Base-by-base conservation (phyloP, 2,329 filamentous ascomycete genomes). In the Aspergillus phoenicis region DNA sequence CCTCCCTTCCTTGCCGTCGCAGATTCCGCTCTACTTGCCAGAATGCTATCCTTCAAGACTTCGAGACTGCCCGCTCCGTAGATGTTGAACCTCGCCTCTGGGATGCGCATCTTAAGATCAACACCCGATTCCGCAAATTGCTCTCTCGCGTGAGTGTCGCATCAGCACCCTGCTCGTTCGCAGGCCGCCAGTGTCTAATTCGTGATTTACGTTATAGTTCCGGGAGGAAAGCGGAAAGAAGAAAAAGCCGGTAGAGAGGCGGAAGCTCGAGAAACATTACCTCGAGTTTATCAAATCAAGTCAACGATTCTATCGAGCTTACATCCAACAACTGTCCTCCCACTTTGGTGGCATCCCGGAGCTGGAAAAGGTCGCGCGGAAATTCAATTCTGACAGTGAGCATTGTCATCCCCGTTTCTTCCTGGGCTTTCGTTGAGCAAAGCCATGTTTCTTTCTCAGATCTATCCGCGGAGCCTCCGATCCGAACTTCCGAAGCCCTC, bases 291-390 rank as follows among this genome's bases (percentile, higher is more conserved):
- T 98, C 68, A 96, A 94, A 77, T 89, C 89, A 51, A 90, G 92
- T 66, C 91, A 95, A 76, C 87, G 87, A 70, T 97, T 96, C 76
- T 98, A 98, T 81, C 87, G 90, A 70, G 88, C 87, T 66, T 95
- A 91, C 71, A 89, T 97, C 58, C 88, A 94, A 75, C 87, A 89
- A 59, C 82, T 97, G 24, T 88, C 89, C 57, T 81, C 81, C 17
- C 81, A 83, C 61, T 87, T 83, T 65, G 80, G 82, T 38, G 83
- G 82, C 41, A 81, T 89, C 43, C 75, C 81, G 5, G 85, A 88
- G 69, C 75, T 89, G 68, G 80, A 85, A 67, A 82, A 82, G 60
- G 81, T 88, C 58, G 85, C 86, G 33, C 70, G 68, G 61, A 80
- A 80, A 60, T 81, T 83, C 72, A 79, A 76, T 58, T 76, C 82